phyloP scores from a whole-genome alignment of 768 basidiomycete species.

The Clitopilus passeckerianus region DNA sequence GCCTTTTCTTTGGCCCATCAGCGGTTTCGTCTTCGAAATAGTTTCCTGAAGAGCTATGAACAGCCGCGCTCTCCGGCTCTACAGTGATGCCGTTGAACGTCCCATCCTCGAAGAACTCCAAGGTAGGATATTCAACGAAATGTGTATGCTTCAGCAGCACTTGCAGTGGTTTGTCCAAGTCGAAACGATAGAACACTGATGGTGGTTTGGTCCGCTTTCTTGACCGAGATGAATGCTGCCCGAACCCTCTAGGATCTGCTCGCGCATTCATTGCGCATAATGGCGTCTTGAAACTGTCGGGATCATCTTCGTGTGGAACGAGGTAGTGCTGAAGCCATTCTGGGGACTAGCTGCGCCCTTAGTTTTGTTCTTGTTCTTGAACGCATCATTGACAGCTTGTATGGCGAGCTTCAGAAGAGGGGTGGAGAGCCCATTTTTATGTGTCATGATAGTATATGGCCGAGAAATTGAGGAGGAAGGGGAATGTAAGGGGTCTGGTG shows the following conservation, averaged over 20 bases:
- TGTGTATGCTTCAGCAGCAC: slow-evolving; percentile 49
- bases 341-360: slow-evolving; percentile 44
- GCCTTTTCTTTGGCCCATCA: slow-evolving; percentile 44
- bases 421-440: slow-evolving; percentile 50
- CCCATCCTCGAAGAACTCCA: slow-evolving; percentile 65
- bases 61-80: slow-evolving; percentile 43
- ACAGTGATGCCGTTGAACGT: slow-evolving; percentile 56
- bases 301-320: slow-evolving; percentile 48
- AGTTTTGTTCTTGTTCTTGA: slow-evolving; percentile 7
- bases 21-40: slow-evolving; percentile 14
- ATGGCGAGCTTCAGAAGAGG: slow-evolving; percentile 49
- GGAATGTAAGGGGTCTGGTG: slow-evolving; percentile 35
- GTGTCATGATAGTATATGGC: slow-evolving; percentile 54
- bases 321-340: slow-evolving; percentile 55
- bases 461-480: slow-evolving; percentile 22
- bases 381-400: slow-evolving; percentile 36
- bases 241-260: slow-evolving; percentile 28
- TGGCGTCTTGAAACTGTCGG: slow-evolving; percentile 50
- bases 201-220: slow-evolving; percentile 14
- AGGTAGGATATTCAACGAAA: slow-evolving; percentile 82
- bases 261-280: slow-evolving; percentile 56
- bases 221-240: slow-evolving; percentile 8
- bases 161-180: slow-evolving; percentile 41
- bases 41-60: slow-evolving; percentile 5
- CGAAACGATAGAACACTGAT: slow-evolving; percentile 52